Conservation (phyloP, 352 stramenopile species). For the Phytophthora tentaculata region DNA sequence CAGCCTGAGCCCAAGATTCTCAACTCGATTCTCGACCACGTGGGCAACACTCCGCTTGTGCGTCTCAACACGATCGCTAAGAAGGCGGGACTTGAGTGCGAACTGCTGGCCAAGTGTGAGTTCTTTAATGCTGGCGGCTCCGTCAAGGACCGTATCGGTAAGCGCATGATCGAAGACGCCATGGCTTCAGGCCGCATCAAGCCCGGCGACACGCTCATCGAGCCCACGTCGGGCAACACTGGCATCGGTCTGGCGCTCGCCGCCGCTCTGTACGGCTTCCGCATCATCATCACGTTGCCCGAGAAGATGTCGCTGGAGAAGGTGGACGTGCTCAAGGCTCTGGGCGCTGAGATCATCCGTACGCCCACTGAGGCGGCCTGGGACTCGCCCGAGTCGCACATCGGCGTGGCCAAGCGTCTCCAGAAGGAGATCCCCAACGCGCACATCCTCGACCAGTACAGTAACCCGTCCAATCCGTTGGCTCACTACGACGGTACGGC, state of each 20-base stretch:
- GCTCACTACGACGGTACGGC: slow-evolving; percentile 97
- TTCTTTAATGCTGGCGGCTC: slow-evolving; percentile 96
- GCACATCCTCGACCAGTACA: slow-evolving; percentile 97
- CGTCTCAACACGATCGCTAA: slow-evolving; percentile 92
- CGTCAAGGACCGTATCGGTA: slow-evolving; percentile 93
- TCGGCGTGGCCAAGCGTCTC: slow-evolving; percentile 93
- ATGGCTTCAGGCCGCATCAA: slow-evolving; percentile 93
- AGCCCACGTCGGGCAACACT: slow-evolving; percentile 98
- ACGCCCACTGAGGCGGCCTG: slow-evolving; percentile 96
- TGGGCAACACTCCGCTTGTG: slow-evolving; percentile 96
- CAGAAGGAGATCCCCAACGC: slow-evolving; percentile 95
- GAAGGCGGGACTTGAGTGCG: slow-evolving; percentile 94
- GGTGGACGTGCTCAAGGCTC: slow-evolving; percentile 95
- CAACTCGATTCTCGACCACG: slow-evolving; percentile 93
- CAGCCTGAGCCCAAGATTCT: slow-evolving; percentile 86
- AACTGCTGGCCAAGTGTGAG: slow-evolving; percentile 96
- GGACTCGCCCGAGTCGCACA: slow-evolving; percentile 95
- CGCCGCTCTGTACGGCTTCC: slow-evolving; percentile 96
- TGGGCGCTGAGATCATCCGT: slow-evolving; percentile 96
- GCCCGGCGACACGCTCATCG: slow-evolving; percentile 95
- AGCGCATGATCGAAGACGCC: slow-evolving; percentile 93
- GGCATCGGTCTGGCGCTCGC: slow-evolving; percentile 97
- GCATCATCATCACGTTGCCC: slow-evolving; percentile 92
- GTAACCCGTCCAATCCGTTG: slow-evolving; percentile 96
- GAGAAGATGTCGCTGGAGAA: slow-evolving; percentile 99